Base-by-base conservation (phyloP, 75 land plant species). In the Ceratopteris richardii region DNA sequence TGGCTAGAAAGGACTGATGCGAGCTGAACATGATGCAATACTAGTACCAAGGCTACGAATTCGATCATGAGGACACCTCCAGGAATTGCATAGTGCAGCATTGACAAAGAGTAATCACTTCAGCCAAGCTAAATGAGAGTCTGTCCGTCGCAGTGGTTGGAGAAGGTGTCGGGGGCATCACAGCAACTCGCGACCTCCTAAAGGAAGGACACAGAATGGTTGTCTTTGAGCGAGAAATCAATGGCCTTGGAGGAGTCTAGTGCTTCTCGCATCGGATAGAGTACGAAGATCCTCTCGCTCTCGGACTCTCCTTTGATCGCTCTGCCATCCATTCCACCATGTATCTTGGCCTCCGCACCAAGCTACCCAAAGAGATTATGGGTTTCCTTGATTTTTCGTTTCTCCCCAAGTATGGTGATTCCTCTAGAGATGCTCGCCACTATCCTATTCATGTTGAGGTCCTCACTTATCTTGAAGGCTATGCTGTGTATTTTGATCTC, bases 401-500 rank as follows among this genome's bases (percentile, higher is more conserved):
- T 56, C 33, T 54, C 57, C 54, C 33, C n/a, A 21, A 46, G 50
- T 18, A 46, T 25, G 59, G 57, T 4, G 40, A 39, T 11, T 63
- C 36, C 9, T 69, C 72, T 10, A 54, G 89, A 16, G 98, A 93
- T 24, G 17, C 47, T 14, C 69, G 98, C 52, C 62, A 82, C 61
- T 93, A 78, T 41, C 96, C 96, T 16, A 73, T 86, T 22, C 98
- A 89, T 55, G 46, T 33, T 22, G 98, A 94, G 71, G 98, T 94
- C 26, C 66, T 82, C 28, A n/a, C 26, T 9, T 94, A 79, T 53
- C 64, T 94, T 30, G 53, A 72, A 31, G 79, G 74, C 1, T 88
- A 80, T 44, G 84, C 79, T 0, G 47, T 26, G 31, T 67, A 80
- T 28, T 93, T 75, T 63, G 73, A 66, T 29, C 33, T 81, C 46